Percentiles rank a stretch among this genome's conserved stretches.
phyloP scores from a whole-genome alignment of 2,329 filamentous ascomycete genomes.

The Clathrospora elynae region DNA sequence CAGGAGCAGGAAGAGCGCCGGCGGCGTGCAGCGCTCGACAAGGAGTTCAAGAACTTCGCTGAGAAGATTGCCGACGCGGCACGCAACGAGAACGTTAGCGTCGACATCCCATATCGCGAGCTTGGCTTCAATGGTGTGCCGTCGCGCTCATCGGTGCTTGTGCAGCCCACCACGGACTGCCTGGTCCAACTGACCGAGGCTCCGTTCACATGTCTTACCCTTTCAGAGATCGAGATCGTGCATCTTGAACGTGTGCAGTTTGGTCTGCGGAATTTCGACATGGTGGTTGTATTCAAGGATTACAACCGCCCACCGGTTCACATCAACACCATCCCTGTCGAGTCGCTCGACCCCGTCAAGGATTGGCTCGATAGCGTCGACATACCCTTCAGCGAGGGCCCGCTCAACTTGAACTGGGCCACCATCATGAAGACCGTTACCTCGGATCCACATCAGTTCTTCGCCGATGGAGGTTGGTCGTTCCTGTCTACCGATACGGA shows the following conservation, averaged over 20 bases:
- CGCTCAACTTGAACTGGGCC: constrained; percentile 96
- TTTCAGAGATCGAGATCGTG: constrained; percentile 94
- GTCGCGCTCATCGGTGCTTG: constrained; percentile 91
- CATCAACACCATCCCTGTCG: constrained; percentile 97
- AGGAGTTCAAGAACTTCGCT: constrained; percentile 93
- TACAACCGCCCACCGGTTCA: constrained; percentile 88
- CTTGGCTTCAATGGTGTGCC: constrained; percentile 97
- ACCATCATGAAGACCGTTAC: constrained; percentile 99
- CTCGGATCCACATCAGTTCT: constrained; percentile 92
- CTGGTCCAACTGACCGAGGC: constrained; percentile 96
- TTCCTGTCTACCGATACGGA: constrained; percentile 90
- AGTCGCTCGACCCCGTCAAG: constrained; percentile 92
- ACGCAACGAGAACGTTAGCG: constrained; percentile 85
- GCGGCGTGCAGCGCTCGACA: constrained; percentile 87
- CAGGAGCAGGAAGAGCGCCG: constrained; percentile 96
- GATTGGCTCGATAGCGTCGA: constrained; percentile 97
- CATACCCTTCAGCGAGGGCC: constrained; percentile 91
- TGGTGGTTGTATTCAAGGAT: constrained; percentile 98
- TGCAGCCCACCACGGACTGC: constrained; percentile 95
- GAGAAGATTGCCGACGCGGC: constrained; percentile 98
- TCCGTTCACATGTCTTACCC: constrained; percentile 92
- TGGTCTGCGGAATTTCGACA: constrained; percentile 97
- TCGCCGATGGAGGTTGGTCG: constrained; percentile 91
- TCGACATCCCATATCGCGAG: constrained; percentile 96
- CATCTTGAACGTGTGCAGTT: constrained; percentile 96